A percentile compares a stretch with the other conserved stretches of the same genome.
Conservation (phyloP, 768 basidiomycete species). For the Termitomyces sp. region DNA sequence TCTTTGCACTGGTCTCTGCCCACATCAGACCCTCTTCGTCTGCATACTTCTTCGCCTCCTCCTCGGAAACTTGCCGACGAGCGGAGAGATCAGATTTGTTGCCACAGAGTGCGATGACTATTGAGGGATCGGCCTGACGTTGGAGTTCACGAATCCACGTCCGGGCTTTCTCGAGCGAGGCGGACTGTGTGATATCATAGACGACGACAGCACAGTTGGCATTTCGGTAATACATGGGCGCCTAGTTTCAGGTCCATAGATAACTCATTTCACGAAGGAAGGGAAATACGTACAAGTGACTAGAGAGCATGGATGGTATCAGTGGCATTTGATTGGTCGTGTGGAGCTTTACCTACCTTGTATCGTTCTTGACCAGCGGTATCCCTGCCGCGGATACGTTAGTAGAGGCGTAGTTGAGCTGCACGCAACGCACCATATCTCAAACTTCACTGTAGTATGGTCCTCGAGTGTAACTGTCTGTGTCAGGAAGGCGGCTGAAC, state of each 20-base stretch:
- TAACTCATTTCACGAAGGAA: conserved; percentile 7
- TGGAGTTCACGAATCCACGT: conserved; percentile 97
- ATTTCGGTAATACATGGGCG: conserved; percentile 96
- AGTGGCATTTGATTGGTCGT: conserved; percentile 14
- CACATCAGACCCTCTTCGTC: conserved; percentile 92
- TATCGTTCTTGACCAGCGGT: conserved; percentile 96
- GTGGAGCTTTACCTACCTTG: conserved; percentile 52
- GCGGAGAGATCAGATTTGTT: conserved; percentile 91
- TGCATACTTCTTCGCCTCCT: conserved; percentile 90
- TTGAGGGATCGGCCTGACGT: conserved; percentile 95
- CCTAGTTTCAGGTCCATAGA: conserved; percentile 38
- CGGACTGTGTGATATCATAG: conserved; percentile 91
- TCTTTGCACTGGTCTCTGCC: conserved; percentile 90
- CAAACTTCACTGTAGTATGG: conserved; percentile 92
- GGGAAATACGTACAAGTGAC: conserved; percentile 40
- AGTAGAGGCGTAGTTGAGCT: background rate
- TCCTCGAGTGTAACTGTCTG: conserved; percentile 93
- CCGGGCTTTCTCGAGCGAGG: conserved; percentile 93
- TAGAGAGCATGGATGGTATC: conserved; percentile 7
- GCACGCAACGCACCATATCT: conserved; percentile 74
- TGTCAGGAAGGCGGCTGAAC: conserved; percentile 92
- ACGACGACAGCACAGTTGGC: conserved; percentile 94
- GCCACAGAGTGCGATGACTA: conserved; percentile 94
- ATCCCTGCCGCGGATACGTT: conserved; percentile 56
- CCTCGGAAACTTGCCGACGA: conserved; percentile 80